These are phyloP conservation scores for Powellomyces hirtus DNA, from an alignment of 192 early-diverging fungal genomes.

Conservation along the genomic window DNA sequence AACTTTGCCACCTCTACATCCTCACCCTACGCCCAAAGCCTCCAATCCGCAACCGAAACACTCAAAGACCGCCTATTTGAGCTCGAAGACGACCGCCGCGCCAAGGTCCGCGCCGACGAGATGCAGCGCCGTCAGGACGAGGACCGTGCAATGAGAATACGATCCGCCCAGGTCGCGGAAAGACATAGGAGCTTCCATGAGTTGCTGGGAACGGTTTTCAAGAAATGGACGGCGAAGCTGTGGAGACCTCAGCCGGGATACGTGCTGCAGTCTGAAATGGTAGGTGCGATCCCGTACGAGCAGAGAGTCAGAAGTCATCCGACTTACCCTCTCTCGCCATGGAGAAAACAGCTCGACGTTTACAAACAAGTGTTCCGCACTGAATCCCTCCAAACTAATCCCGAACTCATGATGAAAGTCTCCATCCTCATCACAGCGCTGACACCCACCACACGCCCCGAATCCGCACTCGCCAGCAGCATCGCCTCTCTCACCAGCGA, in stretches of 20 bases:
- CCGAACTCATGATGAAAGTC: slow-evolving; percentile 17
- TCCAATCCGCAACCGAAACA: slow-evolving; percentile 28
- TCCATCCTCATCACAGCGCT: slow-evolving; percentile 8
- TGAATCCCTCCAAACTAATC: slow-evolving; percentile 13
- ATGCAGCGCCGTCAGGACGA: slow-evolving; percentile 40
- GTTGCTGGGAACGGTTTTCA: slow-evolving; percentile 43
- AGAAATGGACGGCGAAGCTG: slow-evolving; percentile 38
- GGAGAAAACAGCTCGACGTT: slow-evolving; percentile 11
- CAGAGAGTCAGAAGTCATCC: not conserved
- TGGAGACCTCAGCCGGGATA: slow-evolving; percentile 39
- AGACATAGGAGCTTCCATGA: slow-evolving; percentile 32
- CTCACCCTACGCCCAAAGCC: slow-evolving; percentile 37
- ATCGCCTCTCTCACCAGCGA: not conserved
- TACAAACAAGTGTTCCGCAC: slow-evolving; percentile 12
- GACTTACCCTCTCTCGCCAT: not conserved
- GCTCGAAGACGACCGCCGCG: slow-evolving; percentile 39
- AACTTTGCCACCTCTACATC: slow-evolving; percentile 33
- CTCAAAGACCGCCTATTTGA: slow-evolving; percentile 47
- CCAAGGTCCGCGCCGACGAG: slow-evolving; percentile 38
- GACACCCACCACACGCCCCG: not conserved
- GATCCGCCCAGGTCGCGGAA: slow-evolving; percentile 36
- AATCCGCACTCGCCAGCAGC: not conserved
- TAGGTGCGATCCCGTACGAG: slow-evolving; percentile 15
- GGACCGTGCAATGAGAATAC: slow-evolving; percentile 31
- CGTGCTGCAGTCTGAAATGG: slow-evolving; percentile 40